These are phyloP conservation scores for Monosporascus sp. DNA, from an alignment of 2,329 filamentous ascomycete genomes.

Conservation along the genomic window DNA sequence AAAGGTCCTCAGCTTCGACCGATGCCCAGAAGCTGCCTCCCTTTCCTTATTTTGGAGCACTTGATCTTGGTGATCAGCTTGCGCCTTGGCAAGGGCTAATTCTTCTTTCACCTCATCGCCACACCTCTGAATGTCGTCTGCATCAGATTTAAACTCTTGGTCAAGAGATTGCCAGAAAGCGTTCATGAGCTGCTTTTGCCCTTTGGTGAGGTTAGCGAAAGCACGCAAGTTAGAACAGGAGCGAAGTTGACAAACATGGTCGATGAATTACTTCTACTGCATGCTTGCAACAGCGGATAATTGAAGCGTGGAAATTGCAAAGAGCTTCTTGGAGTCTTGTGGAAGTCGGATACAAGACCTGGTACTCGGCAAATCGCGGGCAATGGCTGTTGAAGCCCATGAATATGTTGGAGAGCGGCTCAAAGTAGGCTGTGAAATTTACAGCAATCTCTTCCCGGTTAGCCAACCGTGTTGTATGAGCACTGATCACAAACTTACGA, in stretches of 20 bases:
- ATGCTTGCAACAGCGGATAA: slow-evolving; percentile 30
- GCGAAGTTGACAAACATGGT: slow-evolving; percentile 17
- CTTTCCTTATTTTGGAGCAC: background rate
- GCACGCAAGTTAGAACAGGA: background rate
- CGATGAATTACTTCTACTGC: slow-evolving; percentile 19
- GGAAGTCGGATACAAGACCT: slow-evolving; percentile 30
- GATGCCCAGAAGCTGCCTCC: background rate
- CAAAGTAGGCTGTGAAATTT: slow-evolving; percentile 34
- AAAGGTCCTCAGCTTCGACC: background rate
- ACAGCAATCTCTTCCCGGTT: slow-evolving; percentile 20
- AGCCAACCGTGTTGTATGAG: background rate
- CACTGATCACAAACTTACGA: slow-evolving; percentile 16
- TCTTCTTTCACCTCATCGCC: slow-evolving; percentile 1
- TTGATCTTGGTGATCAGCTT: background rate
- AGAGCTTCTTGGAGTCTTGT: slow-evolving; percentile 27
- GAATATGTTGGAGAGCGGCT: slow-evolving; percentile 33
- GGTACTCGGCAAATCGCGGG: slow-evolving; percentile 33
- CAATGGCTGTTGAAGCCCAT: slow-evolving; percentile 27
- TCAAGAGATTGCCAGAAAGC: slow-evolving; percentile 1
- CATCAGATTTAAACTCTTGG: background rate
- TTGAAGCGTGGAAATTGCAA: slow-evolving; percentile 29
- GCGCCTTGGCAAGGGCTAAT: slow-evolving; percentile 1
- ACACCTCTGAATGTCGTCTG: background rate
- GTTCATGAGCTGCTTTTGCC: slow-evolving; percentile 1
- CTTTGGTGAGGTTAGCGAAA: background rate